Conservation (phyloP, 768 basidiomycete species). For the Fibroporia radiculosa region DNA sequence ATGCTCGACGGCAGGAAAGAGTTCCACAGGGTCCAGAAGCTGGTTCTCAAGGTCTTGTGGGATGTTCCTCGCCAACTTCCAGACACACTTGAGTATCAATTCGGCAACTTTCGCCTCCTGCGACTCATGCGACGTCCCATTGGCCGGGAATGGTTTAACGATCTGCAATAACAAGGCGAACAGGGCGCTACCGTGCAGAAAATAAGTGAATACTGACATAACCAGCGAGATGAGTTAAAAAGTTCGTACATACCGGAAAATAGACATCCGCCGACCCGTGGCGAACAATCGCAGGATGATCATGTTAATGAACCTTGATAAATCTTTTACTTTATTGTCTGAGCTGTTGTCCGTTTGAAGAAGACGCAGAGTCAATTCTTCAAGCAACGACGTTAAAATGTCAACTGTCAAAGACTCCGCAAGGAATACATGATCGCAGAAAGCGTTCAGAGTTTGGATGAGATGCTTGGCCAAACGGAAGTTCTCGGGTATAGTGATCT, state of each 20-base stretch:
- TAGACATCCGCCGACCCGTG: slow-evolving; percentile 81
- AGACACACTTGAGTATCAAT: slow-evolving; percentile 91
- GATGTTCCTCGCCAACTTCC: slow-evolving; percentile 94
- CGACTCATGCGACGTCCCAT: slow-evolving; percentile 63
- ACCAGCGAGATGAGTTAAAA: neutral
- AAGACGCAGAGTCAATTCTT: slow-evolving; percentile 85
- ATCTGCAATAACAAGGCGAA: slow-evolving; percentile 79
- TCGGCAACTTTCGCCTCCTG: slow-evolving; percentile 87
- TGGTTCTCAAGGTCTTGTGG: slow-evolving; percentile 82
- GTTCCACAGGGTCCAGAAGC: slow-evolving; percentile 75
- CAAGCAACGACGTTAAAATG: slow-evolving; percentile 78
- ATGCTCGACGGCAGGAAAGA: slow-evolving; percentile 89
- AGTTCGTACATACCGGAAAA: slow-evolving; percentile 66
- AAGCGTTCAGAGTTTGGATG: slow-evolving; percentile 91
- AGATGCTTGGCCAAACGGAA: slow-evolving; percentile 96
- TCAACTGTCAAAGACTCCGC: slow-evolving; percentile 83
- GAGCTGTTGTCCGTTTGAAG: slow-evolving; percentile 89
- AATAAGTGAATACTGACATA: slow-evolving; percentile 1
- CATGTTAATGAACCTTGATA: slow-evolving; percentile 98
- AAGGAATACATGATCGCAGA: slow-evolving; percentile 85
- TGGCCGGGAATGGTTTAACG: slow-evolving; percentile 74
- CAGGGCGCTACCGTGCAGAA: slow-evolving; percentile 52
- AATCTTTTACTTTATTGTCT: slow-evolving; percentile 80
- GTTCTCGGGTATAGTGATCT: slow-evolving; percentile 66
- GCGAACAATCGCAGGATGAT: slow-evolving; percentile 91